These are phyloP conservation scores for Angophora floribunda DNA, from an alignment of 345 rosid species.

Conservation along the genomic window DNA sequence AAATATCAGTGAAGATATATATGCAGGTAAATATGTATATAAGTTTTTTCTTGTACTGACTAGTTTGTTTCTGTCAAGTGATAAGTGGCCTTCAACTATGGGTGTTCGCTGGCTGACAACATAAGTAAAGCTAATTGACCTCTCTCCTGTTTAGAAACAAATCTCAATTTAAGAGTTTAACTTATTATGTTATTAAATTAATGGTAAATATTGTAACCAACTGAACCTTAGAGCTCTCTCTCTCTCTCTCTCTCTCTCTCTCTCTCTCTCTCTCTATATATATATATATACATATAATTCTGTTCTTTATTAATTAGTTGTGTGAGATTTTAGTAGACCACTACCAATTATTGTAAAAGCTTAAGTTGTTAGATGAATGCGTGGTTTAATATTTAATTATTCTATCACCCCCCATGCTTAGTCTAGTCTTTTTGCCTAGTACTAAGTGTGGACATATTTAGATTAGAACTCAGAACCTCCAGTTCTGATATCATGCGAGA, in stretches of 20 bases:
- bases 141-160: neutral
- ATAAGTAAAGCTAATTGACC: neutral
- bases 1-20: constrained; percentile 97
- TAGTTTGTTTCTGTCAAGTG: neutral
- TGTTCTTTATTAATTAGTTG: neutral
- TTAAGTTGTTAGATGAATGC: neutral
- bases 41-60: neutral
- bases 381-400: neutral
- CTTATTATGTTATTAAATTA: neutral
- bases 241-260: neutral
- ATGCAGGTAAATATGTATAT: constrained; percentile 46
- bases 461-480: neutral
- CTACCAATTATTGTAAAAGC: neutral
- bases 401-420: neutral
- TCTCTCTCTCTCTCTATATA: neutral
- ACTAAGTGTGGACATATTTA: neutral
- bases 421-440: neutral
- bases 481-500: neutral
- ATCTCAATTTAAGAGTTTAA: neutral
- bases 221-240: neutral
- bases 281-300: neutral
- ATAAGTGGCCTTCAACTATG: neutral
- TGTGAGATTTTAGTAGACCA: neutral
- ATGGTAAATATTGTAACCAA: neutral
- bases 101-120: neutral